These are phyloP conservation scores for Teratosphaeria zuluensis DNA, from an alignment of 2,329 filamentous ascomycete genomes.

Conservation along the genomic window DNA sequence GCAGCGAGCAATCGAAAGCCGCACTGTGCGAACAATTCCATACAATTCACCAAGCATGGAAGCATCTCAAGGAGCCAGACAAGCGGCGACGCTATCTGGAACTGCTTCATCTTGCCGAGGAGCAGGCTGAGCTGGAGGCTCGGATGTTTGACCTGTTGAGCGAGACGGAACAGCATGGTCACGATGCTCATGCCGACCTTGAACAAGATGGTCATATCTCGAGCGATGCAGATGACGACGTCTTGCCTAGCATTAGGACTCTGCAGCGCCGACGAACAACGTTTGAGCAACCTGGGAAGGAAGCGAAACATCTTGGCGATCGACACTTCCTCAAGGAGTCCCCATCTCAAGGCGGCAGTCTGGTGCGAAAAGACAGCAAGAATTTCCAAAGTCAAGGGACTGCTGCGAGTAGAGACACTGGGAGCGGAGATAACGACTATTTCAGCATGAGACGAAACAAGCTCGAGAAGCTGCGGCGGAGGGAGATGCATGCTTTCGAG, in stretches of 20 bases:
- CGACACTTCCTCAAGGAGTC: not conserved
- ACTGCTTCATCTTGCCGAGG: conserved; percentile 20
- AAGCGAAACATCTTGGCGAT: not conserved
- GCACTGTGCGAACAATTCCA: conserved; percentile 21
- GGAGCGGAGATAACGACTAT: conserved; percentile 12
- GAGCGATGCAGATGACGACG: conserved; percentile 25
- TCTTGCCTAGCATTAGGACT: conserved; percentile 18
- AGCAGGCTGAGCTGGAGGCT: conserved; percentile 17
- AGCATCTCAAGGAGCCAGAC: conserved; percentile 18
- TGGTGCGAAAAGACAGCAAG: not conserved
- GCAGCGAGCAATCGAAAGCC: conserved; percentile 31
- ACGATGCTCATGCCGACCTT: conserved; percentile 5
- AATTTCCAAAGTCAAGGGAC: not conserved
- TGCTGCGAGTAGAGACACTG: not conserved
- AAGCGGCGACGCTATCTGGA: conserved; percentile 20
- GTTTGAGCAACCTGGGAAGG: conserved; percentile 4
- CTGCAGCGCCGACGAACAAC: conserved; percentile 14
- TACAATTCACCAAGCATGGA: conserved; percentile 22
- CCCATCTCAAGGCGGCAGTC: not conserved
- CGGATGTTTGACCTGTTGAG: conserved; percentile 17
- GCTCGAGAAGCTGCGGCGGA: conserved; percentile 21
- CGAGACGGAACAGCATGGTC: conserved; percentile 1
- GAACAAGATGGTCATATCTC: conserved; percentile 20
- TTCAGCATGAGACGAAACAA: conserved; percentile 20
- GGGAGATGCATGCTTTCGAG: conserved; percentile 21